Evolutionary conservation across 495 filamentous ascomycete species (phyloP).

Genomic region (Xylaria palmicola): DNA sequence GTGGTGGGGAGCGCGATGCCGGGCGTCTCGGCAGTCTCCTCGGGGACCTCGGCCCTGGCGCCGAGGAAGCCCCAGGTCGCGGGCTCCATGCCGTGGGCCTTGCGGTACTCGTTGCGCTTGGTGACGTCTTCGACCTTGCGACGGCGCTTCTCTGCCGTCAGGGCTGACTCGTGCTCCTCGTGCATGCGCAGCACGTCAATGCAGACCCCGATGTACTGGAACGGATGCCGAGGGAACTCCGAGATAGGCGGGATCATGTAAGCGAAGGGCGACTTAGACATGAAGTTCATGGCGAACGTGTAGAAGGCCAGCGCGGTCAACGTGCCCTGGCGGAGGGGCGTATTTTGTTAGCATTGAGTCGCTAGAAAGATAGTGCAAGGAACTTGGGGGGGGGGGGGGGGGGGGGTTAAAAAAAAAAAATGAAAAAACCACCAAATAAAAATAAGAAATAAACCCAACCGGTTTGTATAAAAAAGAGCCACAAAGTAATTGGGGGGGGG

Average conservation of each 20-base stretch:
- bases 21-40: constrained; percentile 4
- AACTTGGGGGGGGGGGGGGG: too few species aligned
- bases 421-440: too few species aligned
- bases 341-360: neutral
- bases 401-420: neutral
- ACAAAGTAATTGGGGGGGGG: too few species aligned
- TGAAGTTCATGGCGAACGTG: constrained; percentile 70
- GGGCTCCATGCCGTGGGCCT: constrained; percentile 76
- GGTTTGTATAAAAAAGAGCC: too few species aligned
- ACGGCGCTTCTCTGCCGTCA: constrained; percentile 64
- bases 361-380: too few species aligned
- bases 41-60: constrained; percentile 11
- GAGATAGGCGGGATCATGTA: constrained; percentile 67
- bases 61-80: constrained; percentile 36
- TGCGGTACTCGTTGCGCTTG: constrained; percentile 75
- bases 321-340: constrained; percentile 51
- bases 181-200: constrained; percentile 70
- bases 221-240: constrained; percentile 60
- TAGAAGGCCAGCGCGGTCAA: constrained; percentile 64
- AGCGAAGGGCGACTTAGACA: constrained; percentile 64
- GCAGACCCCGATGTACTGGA: constrained; percentile 55
- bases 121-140: constrained; percentile 71
- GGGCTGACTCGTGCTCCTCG: constrained; percentile 58
- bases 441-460: too few species aligned
- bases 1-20: neutral